Conservation (phyloP, 768 basidiomycete genomes). For the Heimioporus sp. region DNA sequence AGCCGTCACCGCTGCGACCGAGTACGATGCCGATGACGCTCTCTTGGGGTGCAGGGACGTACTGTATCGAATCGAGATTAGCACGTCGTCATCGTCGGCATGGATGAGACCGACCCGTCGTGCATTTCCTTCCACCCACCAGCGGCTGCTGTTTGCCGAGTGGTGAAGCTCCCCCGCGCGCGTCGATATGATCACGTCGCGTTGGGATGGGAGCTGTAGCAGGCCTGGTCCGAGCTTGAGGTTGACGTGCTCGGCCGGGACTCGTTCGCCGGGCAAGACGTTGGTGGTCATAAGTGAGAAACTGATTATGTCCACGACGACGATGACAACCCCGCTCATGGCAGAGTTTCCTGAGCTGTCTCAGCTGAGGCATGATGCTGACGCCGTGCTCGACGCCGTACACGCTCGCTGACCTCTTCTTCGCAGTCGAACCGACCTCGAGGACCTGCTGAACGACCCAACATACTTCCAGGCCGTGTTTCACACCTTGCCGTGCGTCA, state of each 20-base stretch:
- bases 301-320: not conserved
- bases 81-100: not conserved
- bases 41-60: conserved; percentile 87
- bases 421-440: conserved; percentile 80
- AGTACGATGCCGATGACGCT: conserved; percentile 82
- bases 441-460: conserved; percentile 81
- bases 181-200: conserved; percentile 45
- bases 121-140: conserved; percentile 89
- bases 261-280: conserved; percentile 79
- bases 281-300: conserved; percentile 46
- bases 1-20: conserved; percentile 84
- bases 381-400: conserved; percentile 1
- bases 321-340: conserved; percentile 42
- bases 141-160: conserved; percentile 68
- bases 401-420: conserved; percentile 7
- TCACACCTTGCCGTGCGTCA: conserved; percentile 73
- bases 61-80: conserved; percentile 46
- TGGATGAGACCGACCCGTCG: conserved; percentile 61
- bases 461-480: conserved; percentile 86
- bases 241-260: conserved; percentile 73
- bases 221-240: conserved; percentile 88
- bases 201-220: conserved; percentile 43
- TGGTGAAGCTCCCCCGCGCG: conserved; percentile 70
- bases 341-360: conserved; percentile 73
- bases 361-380: conserved; percentile 63